Evolutionary conservation across 1,284 basidiomycete genomes (phyloP).

Genomic region (Cryptococcus deneoformans): DNA sequence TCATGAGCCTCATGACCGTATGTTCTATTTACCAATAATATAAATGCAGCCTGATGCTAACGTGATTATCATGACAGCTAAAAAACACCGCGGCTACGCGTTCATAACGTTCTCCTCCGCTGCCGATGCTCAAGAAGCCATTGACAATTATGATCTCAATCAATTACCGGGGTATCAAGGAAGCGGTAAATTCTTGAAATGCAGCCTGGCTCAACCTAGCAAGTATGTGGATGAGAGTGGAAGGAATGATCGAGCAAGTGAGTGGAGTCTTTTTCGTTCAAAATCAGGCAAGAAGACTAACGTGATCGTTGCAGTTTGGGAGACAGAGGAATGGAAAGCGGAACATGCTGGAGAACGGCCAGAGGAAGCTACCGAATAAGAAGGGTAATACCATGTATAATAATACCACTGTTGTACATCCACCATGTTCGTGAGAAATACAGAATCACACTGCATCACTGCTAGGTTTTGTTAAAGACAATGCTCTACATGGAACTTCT

Average conservation of each 20-base stretch:
- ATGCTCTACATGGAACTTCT: too few species aligned
- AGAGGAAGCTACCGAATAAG: constrained; percentile 9
- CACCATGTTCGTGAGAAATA: too few species aligned
- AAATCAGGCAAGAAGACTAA: constrained; percentile 2
- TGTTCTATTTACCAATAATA: constrained; percentile 10
- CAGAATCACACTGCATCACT: too few species aligned
- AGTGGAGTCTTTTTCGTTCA: constrained; percentile 14
- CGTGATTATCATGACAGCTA: constrained; percentile 11
- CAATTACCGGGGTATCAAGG: constrained; percentile 45
- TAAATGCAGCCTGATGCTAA: not conserved
- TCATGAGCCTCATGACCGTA: constrained; percentile 40
- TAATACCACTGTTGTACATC: constrained; percentile 8
- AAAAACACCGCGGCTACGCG: constrained; percentile 46
- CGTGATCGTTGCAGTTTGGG: constrained; percentile 35
- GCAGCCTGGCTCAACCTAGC: constrained; percentile 44
- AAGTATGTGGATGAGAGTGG: constrained; percentile 32
- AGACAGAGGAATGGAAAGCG: constrained; percentile 46
- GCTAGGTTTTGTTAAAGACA: too few species aligned
- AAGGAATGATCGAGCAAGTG: constrained; percentile 40
- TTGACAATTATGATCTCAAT: constrained; percentile 51
- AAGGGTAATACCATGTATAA: constrained; percentile 10
- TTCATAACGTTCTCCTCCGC: constrained; percentile 47
- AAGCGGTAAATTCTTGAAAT: constrained; percentile 46
- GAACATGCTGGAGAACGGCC: constrained; percentile 31
- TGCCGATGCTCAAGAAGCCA: constrained; percentile 48